Percentiles rank a stretch among this genome's conserved stretches.
Conservation (phyloP, 2,329 filamentous ascomycete genomes). For the Hymenoscyphus scutula region DNA sequence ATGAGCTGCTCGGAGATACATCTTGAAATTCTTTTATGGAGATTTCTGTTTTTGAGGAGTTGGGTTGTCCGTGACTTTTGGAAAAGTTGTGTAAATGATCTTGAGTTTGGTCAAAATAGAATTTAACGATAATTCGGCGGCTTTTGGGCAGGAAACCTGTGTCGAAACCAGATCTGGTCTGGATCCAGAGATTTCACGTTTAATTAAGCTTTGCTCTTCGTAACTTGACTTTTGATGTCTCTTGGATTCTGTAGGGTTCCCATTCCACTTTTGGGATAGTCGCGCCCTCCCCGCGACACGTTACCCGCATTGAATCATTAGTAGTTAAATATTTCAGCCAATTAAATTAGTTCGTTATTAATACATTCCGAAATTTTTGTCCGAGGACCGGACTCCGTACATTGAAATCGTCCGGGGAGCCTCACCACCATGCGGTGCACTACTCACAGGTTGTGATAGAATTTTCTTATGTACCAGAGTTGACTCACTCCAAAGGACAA, state of each 20-base stretch:
- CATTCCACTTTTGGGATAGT: background rate
- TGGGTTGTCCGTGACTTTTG: background rate
- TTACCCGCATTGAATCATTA: background rate
- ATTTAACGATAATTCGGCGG: background rate
- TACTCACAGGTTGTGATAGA: too few species aligned
- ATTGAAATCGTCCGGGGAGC: background rate
- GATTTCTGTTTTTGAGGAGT: background rate
- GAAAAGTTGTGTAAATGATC: background rate
- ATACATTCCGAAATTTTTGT: background rate
- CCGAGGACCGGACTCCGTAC: background rate
- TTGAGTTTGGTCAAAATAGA: background rate
- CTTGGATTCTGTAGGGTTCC: background rate
- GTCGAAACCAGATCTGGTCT: too few species aligned
- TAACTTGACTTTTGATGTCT: background rate
- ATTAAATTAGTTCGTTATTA: background rate
- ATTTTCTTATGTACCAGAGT: too few species aligned
- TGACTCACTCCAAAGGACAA: too few species aligned
- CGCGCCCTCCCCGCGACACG: background rate
- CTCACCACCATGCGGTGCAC: too few species aligned
- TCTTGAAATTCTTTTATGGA: slow-evolving; percentile 31
- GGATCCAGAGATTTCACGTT: too few species aligned
- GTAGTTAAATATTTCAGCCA: background rate
- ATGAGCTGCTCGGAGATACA: slow-evolving; percentile 58
- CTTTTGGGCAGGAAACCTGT: too few species aligned
- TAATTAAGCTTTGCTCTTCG: background rate